These are phyloP conservation scores for Lentinula sp. DNA, from an alignment of 768 basidiomycete genomes.

Conservation along the genomic window DNA sequence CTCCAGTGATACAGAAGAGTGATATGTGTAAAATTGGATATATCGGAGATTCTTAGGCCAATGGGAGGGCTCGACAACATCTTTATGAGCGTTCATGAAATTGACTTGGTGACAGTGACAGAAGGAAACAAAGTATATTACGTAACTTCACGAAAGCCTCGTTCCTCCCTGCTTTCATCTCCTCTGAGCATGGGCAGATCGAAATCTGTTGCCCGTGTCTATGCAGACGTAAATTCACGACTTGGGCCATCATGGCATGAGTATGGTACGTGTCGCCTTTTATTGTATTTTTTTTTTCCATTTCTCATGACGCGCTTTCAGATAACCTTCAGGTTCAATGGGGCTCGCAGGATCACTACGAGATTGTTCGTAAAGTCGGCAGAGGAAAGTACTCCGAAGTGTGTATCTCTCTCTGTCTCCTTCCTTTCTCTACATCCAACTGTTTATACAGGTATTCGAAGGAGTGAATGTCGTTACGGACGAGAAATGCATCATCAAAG, in stretches of 20 bases:
- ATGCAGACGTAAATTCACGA: conserved; percentile 82
- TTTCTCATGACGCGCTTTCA: conserved; percentile 24
- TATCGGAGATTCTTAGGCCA: conserved; percentile 58
- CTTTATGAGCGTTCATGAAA: conserved; percentile 8
- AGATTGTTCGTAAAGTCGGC: conserved; percentile 95
- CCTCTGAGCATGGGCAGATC: conserved; percentile 14
- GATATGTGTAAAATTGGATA: conserved; percentile 43
- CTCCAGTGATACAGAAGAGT: conserved; percentile 47
- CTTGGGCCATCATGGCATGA: conserved; percentile 92
- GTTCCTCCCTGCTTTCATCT: conserved; percentile 8
- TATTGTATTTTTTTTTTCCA: conserved; percentile 14
- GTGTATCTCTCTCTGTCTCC: conserved; percentile 10
- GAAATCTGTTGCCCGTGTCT: conserved; percentile 82
- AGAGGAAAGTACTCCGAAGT: conserved; percentile 96
- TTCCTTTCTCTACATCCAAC: conserved; percentile 5
- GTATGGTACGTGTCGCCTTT: conserved; percentile 59
- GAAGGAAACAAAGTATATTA: not conserved
- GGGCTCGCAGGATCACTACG: conserved; percentile 96
- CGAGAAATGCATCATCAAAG: conserved; percentile 97
- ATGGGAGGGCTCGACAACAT: conserved; percentile 21
- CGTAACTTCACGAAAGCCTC: not conserved
- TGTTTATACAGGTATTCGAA: conserved; percentile 69
- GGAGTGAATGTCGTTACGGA: conserved; percentile 87
- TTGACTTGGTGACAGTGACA: not conserved
- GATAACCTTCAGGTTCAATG: conserved; percentile 97